phyloP scores from a whole-genome alignment of 352 stramenopile species.

The Thraustotheca clavata region DNA sequence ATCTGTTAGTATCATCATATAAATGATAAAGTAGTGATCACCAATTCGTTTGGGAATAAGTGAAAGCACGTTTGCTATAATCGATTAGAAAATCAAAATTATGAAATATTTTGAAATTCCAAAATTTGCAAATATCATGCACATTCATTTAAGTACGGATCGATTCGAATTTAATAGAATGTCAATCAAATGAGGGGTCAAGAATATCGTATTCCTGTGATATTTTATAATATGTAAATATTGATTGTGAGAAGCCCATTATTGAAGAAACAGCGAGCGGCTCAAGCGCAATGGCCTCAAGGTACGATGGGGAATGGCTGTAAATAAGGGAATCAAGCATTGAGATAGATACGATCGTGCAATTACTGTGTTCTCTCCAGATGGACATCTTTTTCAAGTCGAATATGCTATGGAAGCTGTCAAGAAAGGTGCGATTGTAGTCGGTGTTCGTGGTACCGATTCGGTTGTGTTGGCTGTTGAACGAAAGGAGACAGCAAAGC shows the following conservation, averaged over 20 bases:
- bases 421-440: slow-evolving; percentile 94
- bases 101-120: no score
- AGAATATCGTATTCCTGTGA: neutral
- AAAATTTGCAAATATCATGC: no score
- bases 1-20: no score
- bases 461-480: slow-evolving; percentile 92
- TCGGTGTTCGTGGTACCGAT: slow-evolving; percentile 95
- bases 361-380: slow-evolving; percentile 99
- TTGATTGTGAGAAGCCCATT: neutral
- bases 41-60: no score
- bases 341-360: slow-evolving; percentile 99
- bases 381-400: slow-evolving; percentile 99
- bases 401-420: slow-evolving; percentile 99
- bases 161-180: neutral
- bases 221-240: neutral
- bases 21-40: no score
- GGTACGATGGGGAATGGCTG: neutral
- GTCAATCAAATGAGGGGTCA: neutral
- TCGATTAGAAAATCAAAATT: no score
- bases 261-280: slow-evolving; percentile 3
- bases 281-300: neutral
- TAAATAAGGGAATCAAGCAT: neutral
- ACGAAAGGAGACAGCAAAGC: slow-evolving; percentile 81
- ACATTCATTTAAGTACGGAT: neutral
- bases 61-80: no score